These are phyloP conservation scores for Chaetoceros tenuissimus DNA, from an alignment of 108 stramenopile species.

Conservation along the genomic window DNA sequence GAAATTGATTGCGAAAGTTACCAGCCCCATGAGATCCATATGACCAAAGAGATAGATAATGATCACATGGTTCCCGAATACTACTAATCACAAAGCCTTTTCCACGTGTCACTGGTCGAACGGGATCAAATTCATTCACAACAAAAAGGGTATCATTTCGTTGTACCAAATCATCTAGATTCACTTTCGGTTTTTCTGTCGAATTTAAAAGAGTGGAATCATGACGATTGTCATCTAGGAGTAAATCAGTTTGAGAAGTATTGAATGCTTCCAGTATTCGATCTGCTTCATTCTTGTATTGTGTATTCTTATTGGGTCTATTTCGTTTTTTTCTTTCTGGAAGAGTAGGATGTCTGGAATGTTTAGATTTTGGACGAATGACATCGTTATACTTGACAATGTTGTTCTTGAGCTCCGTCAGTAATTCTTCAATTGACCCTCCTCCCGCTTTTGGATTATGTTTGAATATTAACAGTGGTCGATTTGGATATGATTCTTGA, in stretches of 20 bases:
- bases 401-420: slow-evolving; percentile 3
- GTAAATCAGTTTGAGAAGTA: too few relatives aligned
- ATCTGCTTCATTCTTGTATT: background rate
- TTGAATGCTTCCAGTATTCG: background rate
- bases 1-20: background rate
- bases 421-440: slow-evolving; percentile 1
- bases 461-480: slow-evolving; percentile 9
- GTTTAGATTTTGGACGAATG: too few relatives aligned
- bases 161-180: too few relatives aligned
- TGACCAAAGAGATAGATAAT: slow-evolving; percentile 10
- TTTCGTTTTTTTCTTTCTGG: too few relatives aligned
- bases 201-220: too few relatives aligned
- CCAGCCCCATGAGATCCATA: slow-evolving; percentile 1
- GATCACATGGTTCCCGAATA: slow-evolving; percentile 11
- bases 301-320: too few relatives aligned
- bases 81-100: slow-evolving; percentile 6
- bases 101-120: background rate
- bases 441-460: slow-evolving; percentile 14
- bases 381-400: background rate
- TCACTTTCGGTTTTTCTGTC: too few relatives aligned
- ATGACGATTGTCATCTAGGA: too few relatives aligned
- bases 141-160: background rate
- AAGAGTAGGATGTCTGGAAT: too few relatives aligned
- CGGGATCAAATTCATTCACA: background rate
- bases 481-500: too few relatives aligned